Base-by-base conservation (phyloP, 306 rosid genomes). In the Glycine tomentella region DNA sequence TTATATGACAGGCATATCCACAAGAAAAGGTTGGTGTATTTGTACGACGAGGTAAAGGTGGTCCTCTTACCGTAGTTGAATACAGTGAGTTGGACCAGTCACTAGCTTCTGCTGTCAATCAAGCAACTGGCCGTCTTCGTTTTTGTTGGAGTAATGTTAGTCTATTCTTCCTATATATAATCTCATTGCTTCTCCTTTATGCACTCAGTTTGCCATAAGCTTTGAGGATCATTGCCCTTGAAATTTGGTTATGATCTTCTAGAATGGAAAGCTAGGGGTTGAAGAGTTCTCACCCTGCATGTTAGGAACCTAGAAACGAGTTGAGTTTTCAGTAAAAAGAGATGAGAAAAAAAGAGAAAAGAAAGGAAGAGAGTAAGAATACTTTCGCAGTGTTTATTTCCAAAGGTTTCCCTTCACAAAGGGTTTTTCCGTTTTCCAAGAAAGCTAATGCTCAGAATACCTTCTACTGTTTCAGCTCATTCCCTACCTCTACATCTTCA, bases 1-100 rank as follows among this genome's bases (percentile, higher is more conserved):
- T 82, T 53, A 71, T 73, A 67, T 86, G 84, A 77, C 88, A 93
- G 98, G 99, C 98, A 56, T 93, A 96, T 72, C 99, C 99, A 15
- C 99, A 96, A 86, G 99, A 96, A 88, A 93, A 93, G 89, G 99
- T 96, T 82, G 98, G 99, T 6, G 98, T 96, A 72, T 96, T 96
- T 84, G 98, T 92, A 63, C 88, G 97, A 56, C 93, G 97, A 74
- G 98, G 98, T 61, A 96, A 96, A 85, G 99, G 98, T 34, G 98
- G 99, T 78, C 98, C 98, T 59, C 90, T 96, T 40, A 96, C 98
- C 4, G 98, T 96, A 61, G 97, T 96, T 57, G 99, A 96, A 84
- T 96, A 96, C 87, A 93, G 97, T 67, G 98, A 96, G 81, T 74
- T 96, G 88, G 99, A 96, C 82, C 53, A 84, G 8, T 79, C 96